Base-by-base conservation (phyloP, 345 rosid species). In the Hibiscus syriacus region DNA sequence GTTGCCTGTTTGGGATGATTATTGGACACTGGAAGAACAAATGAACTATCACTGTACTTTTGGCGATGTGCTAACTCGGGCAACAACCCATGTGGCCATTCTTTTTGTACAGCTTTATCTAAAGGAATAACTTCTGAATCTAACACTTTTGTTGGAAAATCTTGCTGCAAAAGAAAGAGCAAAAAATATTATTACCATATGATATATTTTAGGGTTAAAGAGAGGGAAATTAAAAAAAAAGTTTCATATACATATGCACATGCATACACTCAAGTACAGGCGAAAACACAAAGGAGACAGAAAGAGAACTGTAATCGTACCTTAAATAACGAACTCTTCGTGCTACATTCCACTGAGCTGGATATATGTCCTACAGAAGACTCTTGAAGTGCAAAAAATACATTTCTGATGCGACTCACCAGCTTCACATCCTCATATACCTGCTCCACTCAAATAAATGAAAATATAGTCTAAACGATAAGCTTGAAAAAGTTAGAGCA, bases 381-480 rank as follows among this genome's bases (percentile, higher is more conserved):
- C 73, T 84, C 92, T 63, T 84, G 85, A 69, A 84, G 81, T 36
- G 86, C 61, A 9, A 68, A 83, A 79, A 88, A 86, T 70, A 76
- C 77, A 71, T 87, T 84, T 80, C 78, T 84, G 64, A 92, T 82
- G 79, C 77, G 83, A 50, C 77, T 76, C 68, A 88, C 89, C 76
- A 85, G 72, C 73, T 82, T 83, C 81, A 74, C 61, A 81, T 90
- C 88, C 90, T 82, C 98, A 25, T 62, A 52, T 46, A 85, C 80
- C 98, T 92, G 90, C 57, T 76, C 81, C 77, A 78, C 62, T 50
- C 76, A 78, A 72, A 30, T 16, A 56, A 13, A 55, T 17, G 26
- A 22, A 23, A 62, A 53, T 52, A 64, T 39, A 55, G 34, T 22
- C 22, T 49, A 61, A 32, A 76, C 45, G 0, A 41, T n/a, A 29